Conservation (phyloP, 371 early-diverging fungal species). For the Syncephalastrum racemosum region DNA sequence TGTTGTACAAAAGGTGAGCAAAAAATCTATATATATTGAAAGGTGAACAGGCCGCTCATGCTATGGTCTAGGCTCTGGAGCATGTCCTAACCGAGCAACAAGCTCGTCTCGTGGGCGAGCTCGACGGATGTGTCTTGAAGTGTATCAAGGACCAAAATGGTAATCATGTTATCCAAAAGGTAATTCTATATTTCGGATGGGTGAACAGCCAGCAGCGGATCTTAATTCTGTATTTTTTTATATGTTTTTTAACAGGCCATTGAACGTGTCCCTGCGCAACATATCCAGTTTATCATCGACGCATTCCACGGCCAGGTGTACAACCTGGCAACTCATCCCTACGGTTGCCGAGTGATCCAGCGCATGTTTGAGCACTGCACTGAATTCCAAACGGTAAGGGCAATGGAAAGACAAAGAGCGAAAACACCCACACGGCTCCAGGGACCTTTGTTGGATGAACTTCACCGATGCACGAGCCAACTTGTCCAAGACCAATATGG, state of each 20-base stretch:
- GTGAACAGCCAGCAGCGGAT: not conserved
- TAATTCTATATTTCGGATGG: not conserved
- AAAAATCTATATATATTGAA: not conserved
- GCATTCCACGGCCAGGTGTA: slow-evolving; percentile 98
- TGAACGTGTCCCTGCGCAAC: slow-evolving; percentile 91
- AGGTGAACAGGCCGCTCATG: not conserved
- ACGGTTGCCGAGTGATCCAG: slow-evolving; percentile 99
- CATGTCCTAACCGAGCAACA: slow-evolving; percentile 89
- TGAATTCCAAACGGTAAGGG: slow-evolving; percentile 76
- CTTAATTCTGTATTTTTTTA: too few species aligned
- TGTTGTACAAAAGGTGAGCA: slow-evolving; percentile 91
- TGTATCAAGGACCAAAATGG: slow-evolving; percentile 99
- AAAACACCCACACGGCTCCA: slow-evolving; percentile 5
- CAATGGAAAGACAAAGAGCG: slow-evolving; percentile 2
- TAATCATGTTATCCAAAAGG: slow-evolving; percentile 99
- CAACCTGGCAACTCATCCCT: slow-evolving; percentile 97
- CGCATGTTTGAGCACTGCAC: slow-evolving; percentile 99
- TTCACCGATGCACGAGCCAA: slow-evolving; percentile 89
- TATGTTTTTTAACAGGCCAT: slow-evolving; percentile 77
- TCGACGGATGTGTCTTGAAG: slow-evolving; percentile 94
- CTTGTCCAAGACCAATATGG: slow-evolving; percentile 99
- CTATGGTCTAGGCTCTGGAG: slow-evolving; percentile 78
- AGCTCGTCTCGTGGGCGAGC: slow-evolving; percentile 88
- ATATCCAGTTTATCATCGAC: slow-evolving; percentile 95
- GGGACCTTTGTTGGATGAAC: slow-evolving; percentile 88